phyloP scores from a whole-genome alignment of 2,329 filamentous ascomycete genomes.

The Claviceps digitariae region DNA sequence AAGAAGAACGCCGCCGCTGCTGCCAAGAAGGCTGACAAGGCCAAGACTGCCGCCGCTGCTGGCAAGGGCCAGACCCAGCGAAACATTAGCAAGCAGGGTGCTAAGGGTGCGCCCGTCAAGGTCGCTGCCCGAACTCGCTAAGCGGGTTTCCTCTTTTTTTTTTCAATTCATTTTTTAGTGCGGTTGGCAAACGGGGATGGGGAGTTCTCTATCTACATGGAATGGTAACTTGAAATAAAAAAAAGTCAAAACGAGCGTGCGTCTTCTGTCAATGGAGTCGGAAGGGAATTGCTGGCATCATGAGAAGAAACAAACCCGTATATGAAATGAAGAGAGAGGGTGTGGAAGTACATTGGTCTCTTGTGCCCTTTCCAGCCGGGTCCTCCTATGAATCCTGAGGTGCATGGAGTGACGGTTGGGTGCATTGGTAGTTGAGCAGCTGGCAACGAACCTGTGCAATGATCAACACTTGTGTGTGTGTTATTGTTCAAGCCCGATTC shows the following conservation, averaged over 20 bases:
- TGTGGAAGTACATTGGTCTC: conserved; percentile 23
- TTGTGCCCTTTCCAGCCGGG: conserved; percentile 29
- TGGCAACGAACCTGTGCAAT: conserved; percentile 12
- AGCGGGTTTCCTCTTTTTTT: conserved; percentile 7
- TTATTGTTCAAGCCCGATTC: background rate
- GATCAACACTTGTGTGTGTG: background rate
- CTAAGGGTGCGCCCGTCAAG: conserved; percentile 82
- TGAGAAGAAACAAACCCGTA: conserved; percentile 10
- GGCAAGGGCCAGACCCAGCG: conserved; percentile 66
- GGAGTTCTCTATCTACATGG: background rate
- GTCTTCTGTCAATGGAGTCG: background rate
- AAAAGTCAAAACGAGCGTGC: background rate
- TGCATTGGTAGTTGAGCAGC: conserved; percentile 29
- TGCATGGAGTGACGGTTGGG: conserved; percentile 28
- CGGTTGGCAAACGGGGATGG: conserved; percentile 1
- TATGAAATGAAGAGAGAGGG: conserved; percentile 16
- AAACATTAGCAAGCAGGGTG: conserved; percentile 92
- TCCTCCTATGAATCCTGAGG: conserved; percentile 27
- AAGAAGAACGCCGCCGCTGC: conserved; percentile 83
- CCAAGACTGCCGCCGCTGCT: conserved; percentile 66
- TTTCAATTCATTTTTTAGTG: background rate
- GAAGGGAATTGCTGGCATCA: background rate
- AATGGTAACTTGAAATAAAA: background rate
- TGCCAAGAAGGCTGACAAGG: conserved; percentile 99
- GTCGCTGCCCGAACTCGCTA: conserved; percentile 74